These are phyloP conservation scores for Rhizopogon salebrosus DNA, from an alignment of 768 basidiomycete genomes.

Conservation along the genomic window DNA sequence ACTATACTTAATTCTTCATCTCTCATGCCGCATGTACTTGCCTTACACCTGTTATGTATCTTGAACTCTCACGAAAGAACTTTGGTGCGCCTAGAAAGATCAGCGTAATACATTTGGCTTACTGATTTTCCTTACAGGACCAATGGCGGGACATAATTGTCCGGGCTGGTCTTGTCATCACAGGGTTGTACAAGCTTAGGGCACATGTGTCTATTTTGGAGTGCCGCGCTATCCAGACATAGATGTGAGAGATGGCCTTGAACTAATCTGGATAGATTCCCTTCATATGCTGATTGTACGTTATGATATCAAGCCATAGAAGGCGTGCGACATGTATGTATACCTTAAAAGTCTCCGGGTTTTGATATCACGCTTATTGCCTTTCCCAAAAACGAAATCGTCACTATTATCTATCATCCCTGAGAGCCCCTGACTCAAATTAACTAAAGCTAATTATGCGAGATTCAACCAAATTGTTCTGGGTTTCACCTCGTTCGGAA, in stretches of 20 bases:
- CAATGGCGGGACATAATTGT: background rate
- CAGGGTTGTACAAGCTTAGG: background rate
- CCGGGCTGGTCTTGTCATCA: background rate
- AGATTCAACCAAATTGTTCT: too few species aligned
- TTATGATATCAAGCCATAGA: too few species aligned
- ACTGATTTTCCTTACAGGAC: background rate
- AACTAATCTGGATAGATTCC: too few species aligned
- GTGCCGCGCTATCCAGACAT: background rate
- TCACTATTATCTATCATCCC: too few species aligned
- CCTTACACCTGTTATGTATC: background rate
- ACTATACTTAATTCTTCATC: background rate
- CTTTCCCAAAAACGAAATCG: too few species aligned
- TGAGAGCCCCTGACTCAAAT: too few species aligned
- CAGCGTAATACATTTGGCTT: background rate
- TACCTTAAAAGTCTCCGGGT: too few species aligned
- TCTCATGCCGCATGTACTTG: background rate
- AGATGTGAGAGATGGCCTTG: background rate
- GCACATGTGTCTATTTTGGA: conserved; percentile 1
- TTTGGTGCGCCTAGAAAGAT: background rate
- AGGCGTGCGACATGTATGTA: too few species aligned
- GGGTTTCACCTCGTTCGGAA: too few species aligned
- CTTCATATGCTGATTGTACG: too few species aligned
- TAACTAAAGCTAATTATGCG: too few species aligned
- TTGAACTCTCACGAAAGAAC: conserved; percentile 3
- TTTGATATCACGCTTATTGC: too few species aligned